These are phyloP conservation scores for Casuarina cunninghamiana DNA, from an alignment of 306 rosid species.

Conservation along the genomic window DNA sequence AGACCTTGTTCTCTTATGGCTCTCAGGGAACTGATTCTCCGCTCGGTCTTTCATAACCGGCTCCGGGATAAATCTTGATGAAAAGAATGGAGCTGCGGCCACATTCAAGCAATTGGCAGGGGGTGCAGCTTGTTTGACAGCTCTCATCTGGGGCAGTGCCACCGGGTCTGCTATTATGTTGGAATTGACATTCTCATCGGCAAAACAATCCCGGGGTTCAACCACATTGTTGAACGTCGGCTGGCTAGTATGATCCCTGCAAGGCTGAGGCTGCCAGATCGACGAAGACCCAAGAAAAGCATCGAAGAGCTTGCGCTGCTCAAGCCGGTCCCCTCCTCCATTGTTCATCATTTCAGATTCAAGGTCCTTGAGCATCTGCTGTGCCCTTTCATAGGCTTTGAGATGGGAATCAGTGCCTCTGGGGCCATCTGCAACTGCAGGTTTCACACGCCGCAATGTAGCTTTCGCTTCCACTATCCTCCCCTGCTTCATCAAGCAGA, in stretches of 20 bases:
- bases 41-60: slow-evolving; percentile 27
- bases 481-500: slow-evolving; percentile 98
- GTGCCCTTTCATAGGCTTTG: slow-evolving; percentile 98
- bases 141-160: slow-evolving; percentile 30
- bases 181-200: slow-evolving; percentile 69
- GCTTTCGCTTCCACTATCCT: slow-evolving; percentile 87
- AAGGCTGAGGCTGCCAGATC: slow-evolving; percentile 99
- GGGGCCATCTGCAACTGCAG: slow-evolving; percentile 88
- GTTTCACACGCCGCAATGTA: slow-evolving; percentile 71
- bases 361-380: slow-evolving; percentile 93
- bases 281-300: slow-evolving; percentile 94
- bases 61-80: slow-evolving; percentile 45
- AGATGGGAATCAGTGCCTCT: slow-evolving; percentile 98
- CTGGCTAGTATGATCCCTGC: slow-evolving; percentile 62
- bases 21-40: slow-evolving; percentile 53
- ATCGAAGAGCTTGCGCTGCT: slow-evolving; percentile 85
- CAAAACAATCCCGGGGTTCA: slow-evolving; percentile 48
- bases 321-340: slow-evolving; percentile 76
- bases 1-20: slow-evolving; percentile 87
- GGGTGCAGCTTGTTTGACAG: slow-evolving; percentile 28
- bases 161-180: slow-evolving; percentile 32
- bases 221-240: slow-evolving; percentile 25
- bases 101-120: slow-evolving; percentile 59
- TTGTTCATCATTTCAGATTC: slow-evolving; percentile 82
- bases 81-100: slow-evolving; percentile 81